Conservation (phyloP, 1,139 yeast species). For the Candida sp. region DNA sequence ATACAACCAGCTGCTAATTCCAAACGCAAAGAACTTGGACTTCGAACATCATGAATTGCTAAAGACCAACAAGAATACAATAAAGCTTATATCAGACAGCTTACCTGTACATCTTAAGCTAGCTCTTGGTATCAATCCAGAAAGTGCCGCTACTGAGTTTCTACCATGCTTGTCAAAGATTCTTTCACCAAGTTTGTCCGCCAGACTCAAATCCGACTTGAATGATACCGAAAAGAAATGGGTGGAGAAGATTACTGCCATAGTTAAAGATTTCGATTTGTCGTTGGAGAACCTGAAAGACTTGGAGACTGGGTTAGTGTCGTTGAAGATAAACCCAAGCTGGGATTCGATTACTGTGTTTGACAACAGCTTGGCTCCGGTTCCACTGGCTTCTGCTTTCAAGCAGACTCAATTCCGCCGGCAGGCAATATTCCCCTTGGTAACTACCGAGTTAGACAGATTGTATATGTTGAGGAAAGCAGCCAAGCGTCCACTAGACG, state of each 20-base stretch:
- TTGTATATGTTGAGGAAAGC: constrained; percentile 23
- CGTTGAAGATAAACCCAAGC: constrained; percentile 38
- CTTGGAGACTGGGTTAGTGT: constrained; percentile 31
- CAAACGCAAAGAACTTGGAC: constrained; percentile 45
- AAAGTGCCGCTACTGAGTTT: constrained; percentile 28
- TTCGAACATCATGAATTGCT: constrained; percentile 43
- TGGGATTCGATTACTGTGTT: constrained; percentile 37
- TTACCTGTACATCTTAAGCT: constrained; percentile 32
- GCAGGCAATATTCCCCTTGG: constrained; percentile 40
- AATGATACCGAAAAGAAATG: constrained; percentile 26
- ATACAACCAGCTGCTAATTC: constrained; percentile 29
- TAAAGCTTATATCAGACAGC: constrained; percentile 27
- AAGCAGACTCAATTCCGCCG: constrained; percentile 35
- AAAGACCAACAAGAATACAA: constrained; percentile 30
- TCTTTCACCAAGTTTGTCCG: constrained; percentile 44
- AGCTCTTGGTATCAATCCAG: constrained; percentile 35
- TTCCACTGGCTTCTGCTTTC: constrained; percentile 14
- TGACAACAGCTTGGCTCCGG: constrained; percentile 25
- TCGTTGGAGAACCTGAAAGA: constrained; percentile 38
- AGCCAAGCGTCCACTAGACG: constrained; percentile 33
- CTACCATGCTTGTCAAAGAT: constrained; percentile 54
- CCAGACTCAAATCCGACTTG: constrained; percentile 29
- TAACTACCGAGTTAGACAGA: constrained; percentile 46
- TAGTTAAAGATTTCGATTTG: constrained; percentile 31
- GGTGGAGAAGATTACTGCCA: constrained; percentile 31